These are phyloP conservation scores for Cladosporium austrohemisphaericum DNA, from an alignment of 2,329 filamentous ascomycete genomes.

Conservation along the genomic window DNA sequence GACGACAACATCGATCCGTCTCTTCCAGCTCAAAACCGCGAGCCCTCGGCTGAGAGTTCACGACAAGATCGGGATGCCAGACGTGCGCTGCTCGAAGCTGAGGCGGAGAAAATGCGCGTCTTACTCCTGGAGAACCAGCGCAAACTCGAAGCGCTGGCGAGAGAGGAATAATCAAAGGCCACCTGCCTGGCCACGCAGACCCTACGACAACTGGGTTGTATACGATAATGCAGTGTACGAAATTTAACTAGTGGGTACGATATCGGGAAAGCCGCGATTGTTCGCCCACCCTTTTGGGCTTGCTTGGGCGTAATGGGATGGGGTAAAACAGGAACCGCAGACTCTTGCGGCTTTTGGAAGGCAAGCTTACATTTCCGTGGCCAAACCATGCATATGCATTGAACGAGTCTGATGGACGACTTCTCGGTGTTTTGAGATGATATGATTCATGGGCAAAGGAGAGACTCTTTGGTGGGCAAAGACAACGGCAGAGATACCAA, in stretches of 20 bases:
- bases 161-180: slow-evolving; percentile 16
- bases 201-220: not conserved
- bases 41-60: slow-evolving; percentile 16
- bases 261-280: too few species aligned
- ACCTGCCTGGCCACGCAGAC: not conserved
- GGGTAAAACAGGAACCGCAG: too few species aligned
- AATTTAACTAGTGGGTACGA: not conserved
- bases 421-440: too few species aligned
- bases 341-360: too few species aligned
- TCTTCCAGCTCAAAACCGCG: slow-evolving; percentile 32
- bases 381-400: too few species aligned
- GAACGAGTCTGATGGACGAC: too few species aligned
- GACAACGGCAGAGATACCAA: too few species aligned
- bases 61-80: slow-evolving; percentile 54
- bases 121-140: slow-evolving; percentile 69
- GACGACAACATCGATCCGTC: slow-evolving; percentile 29
- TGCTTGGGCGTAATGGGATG: too few species aligned
- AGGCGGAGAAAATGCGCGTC: slow-evolving; percentile 73
- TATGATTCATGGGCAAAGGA: too few species aligned
- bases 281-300: too few species aligned
- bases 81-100: slow-evolving; percentile 63
- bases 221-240: slow-evolving; percentile 11
- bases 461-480: too few species aligned
- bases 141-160: slow-evolving; percentile 55
- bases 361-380: too few species aligned